These are phyloP conservation scores for Isoetes engelmannii DNA, from an alignment of 83 land plant genomes.

Conservation along the genomic window DNA sequence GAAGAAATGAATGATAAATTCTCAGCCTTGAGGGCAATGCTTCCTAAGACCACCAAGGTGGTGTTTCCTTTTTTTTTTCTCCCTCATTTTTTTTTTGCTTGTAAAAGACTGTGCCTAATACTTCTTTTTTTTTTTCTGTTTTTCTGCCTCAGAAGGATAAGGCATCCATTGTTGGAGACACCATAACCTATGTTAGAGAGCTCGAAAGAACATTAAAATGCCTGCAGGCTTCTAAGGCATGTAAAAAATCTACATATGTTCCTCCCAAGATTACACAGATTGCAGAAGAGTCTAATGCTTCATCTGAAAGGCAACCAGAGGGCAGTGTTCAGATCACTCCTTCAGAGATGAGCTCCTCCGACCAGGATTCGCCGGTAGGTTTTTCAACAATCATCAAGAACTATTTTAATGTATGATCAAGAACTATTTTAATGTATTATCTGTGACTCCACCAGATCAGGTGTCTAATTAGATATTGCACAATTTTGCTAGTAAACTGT, in stretches of 20 bases:
- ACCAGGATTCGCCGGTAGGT: no score
- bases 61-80: neutral
- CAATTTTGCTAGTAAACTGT: neutral
- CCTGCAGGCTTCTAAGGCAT: constrained; percentile 35
- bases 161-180: constrained; percentile 48
- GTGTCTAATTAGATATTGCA: neutral
- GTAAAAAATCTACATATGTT: neutral
- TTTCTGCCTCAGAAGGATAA: constrained; percentile 36
- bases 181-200: constrained; percentile 40
- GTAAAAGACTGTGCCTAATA: neutral
- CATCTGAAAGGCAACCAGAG: no score
- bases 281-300: no score
- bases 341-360: no score
- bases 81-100: neutral
- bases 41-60: constrained; percentile 44
- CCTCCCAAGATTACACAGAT: no score
- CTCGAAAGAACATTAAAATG: constrained; percentile 39
- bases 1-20: constrained; percentile 54
- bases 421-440: no score
- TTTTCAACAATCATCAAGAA: no score
- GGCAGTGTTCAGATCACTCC: no score
- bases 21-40: constrained; percentile 40
- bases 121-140: neutral
- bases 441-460: neutral
- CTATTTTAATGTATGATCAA: no score